Conservation (phyloP, 2,329 filamentous ascomycete species). For the Xylariaceae sp. region DNA sequence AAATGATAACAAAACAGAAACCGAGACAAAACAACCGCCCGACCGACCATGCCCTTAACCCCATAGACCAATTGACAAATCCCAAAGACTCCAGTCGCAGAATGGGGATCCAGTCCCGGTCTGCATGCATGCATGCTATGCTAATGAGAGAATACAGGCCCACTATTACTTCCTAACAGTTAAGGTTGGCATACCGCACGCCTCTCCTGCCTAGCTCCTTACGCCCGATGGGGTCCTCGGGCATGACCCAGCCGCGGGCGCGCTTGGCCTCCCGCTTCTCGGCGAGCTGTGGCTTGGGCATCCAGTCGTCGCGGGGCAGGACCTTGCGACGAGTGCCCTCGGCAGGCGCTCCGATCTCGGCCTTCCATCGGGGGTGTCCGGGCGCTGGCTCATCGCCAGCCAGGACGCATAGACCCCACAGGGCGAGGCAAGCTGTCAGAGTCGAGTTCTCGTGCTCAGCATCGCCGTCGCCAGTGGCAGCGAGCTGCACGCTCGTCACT, state of each 20-base stretch:
- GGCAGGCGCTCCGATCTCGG: slow-evolving; percentile 69
- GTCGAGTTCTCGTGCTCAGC: slow-evolving; percentile 34
- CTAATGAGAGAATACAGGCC: slow-evolving; percentile 5
- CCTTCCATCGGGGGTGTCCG: slow-evolving; percentile 58
- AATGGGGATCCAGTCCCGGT: too few species aligned
- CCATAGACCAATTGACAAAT: too few species aligned
- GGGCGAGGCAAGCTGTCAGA: slow-evolving; percentile 66
- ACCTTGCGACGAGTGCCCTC: slow-evolving; percentile 67
- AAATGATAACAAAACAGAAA: too few species aligned
- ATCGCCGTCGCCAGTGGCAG: slow-evolving; percentile 31
- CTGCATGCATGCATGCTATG: slow-evolving; percentile 11
- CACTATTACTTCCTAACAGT: slow-evolving; percentile 9
- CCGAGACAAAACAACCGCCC: too few species aligned
- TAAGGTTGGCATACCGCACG: slow-evolving; percentile 43
- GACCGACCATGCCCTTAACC: too few species aligned
- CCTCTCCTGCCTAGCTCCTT: slow-evolving; percentile 66
- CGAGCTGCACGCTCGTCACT: slow-evolving; percentile 57
- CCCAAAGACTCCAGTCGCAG: too few species aligned
- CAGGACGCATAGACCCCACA: slow-evolving; percentile 73
- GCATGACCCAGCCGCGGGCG: slow-evolving; percentile 67
- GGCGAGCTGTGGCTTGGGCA: slow-evolving; percentile 64
- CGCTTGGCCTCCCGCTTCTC: slow-evolving; percentile 75
- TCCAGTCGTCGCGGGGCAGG: slow-evolving; percentile 66
- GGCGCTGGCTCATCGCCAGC: slow-evolving; percentile 55
- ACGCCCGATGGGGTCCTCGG: slow-evolving; percentile 65